These are phyloP conservation scores for Coffea humblotiana DNA, from an alignment of 305 asterid genomes.

Conservation along the genomic window DNA sequence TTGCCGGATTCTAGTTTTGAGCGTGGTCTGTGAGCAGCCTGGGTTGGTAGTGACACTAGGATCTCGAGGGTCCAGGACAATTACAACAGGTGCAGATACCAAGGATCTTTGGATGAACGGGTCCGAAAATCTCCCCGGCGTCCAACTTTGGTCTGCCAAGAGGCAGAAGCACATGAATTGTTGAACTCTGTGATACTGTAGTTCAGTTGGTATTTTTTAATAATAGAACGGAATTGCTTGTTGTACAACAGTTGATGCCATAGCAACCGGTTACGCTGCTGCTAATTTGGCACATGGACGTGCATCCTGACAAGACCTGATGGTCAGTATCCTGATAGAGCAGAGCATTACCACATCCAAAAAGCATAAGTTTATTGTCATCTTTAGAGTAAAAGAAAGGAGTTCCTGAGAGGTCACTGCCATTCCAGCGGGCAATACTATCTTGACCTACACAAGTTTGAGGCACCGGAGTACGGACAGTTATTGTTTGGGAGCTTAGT, in stretches of 20 bases:
- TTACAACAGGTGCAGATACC: not conserved
- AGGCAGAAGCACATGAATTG: not conserved
- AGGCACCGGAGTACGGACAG: not conserved
- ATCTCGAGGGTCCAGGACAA: conserved; percentile 8
- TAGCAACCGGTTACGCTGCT: not conserved
- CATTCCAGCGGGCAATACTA: not conserved
- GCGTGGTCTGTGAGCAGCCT: too few species aligned
- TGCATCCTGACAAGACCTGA: conserved; percentile 18
- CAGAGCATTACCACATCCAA: conserved; percentile 26
- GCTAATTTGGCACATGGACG: conserved; percentile 11
- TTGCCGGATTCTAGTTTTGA: not conserved
- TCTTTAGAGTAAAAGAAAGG: conserved; percentile 20
- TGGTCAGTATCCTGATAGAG: not conserved
- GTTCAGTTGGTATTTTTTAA: conserved; percentile 2
- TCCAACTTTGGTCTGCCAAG: conserved; percentile 8
- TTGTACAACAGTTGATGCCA: conserved; percentile 26
- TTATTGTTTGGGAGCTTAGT: conserved; percentile 3
- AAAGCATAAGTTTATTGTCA: conserved; percentile 18
- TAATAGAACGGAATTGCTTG: conserved; percentile 14
- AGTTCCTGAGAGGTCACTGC: conserved; percentile 19
- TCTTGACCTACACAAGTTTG: too few species aligned
- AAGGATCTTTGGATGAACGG: not conserved
- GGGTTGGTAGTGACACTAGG: too few species aligned
- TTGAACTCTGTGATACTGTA: not conserved
- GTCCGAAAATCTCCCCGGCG: not conserved